Conservation (phyloP, 2,329 filamentous ascomycete genomes). For the Ascocoryne sarcoides region DNA sequence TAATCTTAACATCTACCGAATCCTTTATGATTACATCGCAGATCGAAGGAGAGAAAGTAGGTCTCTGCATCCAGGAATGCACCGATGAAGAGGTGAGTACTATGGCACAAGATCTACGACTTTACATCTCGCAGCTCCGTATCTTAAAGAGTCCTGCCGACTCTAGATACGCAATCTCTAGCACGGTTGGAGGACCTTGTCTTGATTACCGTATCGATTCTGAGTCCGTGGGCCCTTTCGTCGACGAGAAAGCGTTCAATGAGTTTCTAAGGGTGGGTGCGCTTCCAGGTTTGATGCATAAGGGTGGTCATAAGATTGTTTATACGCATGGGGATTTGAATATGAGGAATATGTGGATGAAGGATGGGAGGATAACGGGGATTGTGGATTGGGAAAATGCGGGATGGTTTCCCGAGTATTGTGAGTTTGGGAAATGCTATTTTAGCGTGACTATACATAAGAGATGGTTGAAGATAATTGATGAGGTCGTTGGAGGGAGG, state of each 20-base stretch:
- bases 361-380: conserved; percentile 31
- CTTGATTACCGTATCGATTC: conserved; percentile 10
- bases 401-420: conserved; percentile 33
- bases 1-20: conserved; percentile 2
- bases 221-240: conserved; percentile 7
- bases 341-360: conserved; percentile 36
- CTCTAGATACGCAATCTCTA: conserved; percentile 7
- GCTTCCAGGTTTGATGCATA: conserved; percentile 6
- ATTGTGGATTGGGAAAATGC: conserved; percentile 35
- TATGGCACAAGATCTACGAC: conserved; percentile 8
- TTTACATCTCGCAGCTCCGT: conserved; percentile 7
- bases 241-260: conserved; percentile 7
- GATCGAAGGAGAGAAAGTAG: conserved; percentile 5
- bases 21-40: conserved; percentile 8
- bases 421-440: conserved; percentile 24
- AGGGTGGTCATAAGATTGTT: conserved; percentile 18
- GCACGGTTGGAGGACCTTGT: conserved; percentile 5
- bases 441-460: conserved; percentile 7
- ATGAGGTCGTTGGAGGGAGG: conserved; percentile 6
- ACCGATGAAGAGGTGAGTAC: conserved; percentile 8
- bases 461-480: conserved; percentile 12
- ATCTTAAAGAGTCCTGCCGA: conserved; percentile 1
- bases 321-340: conserved; percentile 44
- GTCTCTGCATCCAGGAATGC: conserved; percentile 4
- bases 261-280: conserved; percentile 4